A percentile compares a stretch with the other conserved stretches of the same genome.
Conservation (phyloP, 179 eudicot species). For the Beta corolliflora region DNA sequence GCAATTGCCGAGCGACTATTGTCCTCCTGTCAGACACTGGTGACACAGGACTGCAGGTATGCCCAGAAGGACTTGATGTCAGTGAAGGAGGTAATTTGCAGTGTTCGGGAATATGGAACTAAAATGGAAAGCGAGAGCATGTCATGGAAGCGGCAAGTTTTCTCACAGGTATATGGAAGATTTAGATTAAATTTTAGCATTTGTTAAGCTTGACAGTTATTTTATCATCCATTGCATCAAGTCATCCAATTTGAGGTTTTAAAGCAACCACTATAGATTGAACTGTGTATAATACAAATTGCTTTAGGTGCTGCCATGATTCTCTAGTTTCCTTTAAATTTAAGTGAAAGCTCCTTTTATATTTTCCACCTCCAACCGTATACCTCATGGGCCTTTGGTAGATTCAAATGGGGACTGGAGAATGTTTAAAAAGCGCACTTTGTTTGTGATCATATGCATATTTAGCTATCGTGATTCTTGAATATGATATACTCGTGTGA, state of each 20-base stretch:
- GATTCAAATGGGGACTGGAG: background rate
- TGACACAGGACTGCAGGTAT: constrained; percentile 61
- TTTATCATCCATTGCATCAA: background rate
- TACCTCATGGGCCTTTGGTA: background rate
- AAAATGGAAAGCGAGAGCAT: constrained; percentile 69
- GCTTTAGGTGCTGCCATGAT: background rate
- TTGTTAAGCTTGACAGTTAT: background rate
- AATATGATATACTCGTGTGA: background rate
- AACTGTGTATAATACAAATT: background rate
- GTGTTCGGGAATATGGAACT: constrained; percentile 53
- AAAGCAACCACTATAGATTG: background rate
- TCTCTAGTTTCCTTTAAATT: background rate
- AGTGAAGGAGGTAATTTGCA: constrained; percentile 56
- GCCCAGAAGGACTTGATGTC: constrained; percentile 72
- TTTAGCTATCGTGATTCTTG: background rate
- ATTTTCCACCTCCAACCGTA: background rate
- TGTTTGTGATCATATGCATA: background rate
- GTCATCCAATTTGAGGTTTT: background rate
- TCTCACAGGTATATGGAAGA: constrained; percentile 58
- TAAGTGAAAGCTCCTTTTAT: background rate
- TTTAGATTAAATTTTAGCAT: background rate
- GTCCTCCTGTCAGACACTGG: constrained; percentile 76
- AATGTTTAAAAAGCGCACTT: background rate
- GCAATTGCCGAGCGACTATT: constrained; percentile 80
- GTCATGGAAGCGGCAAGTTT: constrained; percentile 75